phyloP scores from a whole-genome alignment of 345 rosid species.

The Brassica rapa region DNA sequence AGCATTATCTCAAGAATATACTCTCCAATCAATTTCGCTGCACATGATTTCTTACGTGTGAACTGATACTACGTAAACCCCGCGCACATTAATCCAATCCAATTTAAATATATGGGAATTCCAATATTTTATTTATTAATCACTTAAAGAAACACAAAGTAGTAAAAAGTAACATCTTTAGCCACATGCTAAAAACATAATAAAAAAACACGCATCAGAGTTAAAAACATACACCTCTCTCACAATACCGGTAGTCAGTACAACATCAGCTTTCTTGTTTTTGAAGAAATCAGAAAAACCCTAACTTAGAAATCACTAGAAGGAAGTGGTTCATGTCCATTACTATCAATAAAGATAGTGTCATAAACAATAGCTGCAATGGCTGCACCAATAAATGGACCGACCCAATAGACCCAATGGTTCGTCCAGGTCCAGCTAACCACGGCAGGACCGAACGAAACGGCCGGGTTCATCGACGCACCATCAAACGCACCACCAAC shows the following conservation, averaged over 20 bases:
- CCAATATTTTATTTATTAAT: constrained; percentile 19
- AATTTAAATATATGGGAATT: neutral
- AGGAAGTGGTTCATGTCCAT: constrained; percentile 73
- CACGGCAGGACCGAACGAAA: constrained; percentile 90
- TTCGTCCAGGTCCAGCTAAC: constrained; percentile 93
- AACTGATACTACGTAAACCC: constrained; percentile 9
- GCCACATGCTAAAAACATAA: constrained; percentile 7
- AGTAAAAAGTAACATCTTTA: constrained; percentile 21
- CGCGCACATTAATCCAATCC: neutral
- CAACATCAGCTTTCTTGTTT: constrained; percentile 20
- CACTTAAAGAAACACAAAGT: neutral
- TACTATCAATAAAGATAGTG: constrained; percentile 52
- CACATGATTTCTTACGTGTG: constrained; percentile 28
- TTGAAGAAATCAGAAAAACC: neutral
- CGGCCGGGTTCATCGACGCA: constrained; percentile 96
- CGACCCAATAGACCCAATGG: constrained; percentile 97
- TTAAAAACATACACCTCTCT: constrained; percentile 8
- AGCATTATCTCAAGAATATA: constrained; percentile 36
- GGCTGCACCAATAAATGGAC: constrained; percentile 75
- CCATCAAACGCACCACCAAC: constrained; percentile 93
- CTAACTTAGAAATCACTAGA: constrained; percentile 50
- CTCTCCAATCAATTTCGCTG: neutral
- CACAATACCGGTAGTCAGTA: no score
- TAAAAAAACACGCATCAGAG: neutral
- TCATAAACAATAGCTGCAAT: constrained; percentile 72